phyloP scores from a whole-genome alignment of 2,329 filamentous ascomycete species.

The Aspergillus persii region DNA sequence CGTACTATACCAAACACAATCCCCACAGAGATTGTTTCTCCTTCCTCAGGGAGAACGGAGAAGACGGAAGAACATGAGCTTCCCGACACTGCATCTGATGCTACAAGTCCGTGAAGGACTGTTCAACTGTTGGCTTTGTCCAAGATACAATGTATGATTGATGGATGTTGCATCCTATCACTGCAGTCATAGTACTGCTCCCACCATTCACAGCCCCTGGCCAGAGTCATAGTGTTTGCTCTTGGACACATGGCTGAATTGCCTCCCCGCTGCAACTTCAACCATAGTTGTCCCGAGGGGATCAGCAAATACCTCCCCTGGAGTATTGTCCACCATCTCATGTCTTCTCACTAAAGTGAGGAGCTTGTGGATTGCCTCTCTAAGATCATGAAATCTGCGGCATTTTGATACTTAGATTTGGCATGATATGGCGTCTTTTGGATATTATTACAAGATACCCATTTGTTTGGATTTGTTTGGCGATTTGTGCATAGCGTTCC shows the following conservation, averaged over 20 bases:
- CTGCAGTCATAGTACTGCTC: neutral
- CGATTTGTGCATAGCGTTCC: neutral
- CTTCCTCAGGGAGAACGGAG: slow-evolving; percentile 13
- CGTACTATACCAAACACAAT: slow-evolving; percentile 24
- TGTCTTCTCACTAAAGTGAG: neutral
- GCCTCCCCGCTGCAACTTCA: neutral
- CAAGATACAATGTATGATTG: neutral
- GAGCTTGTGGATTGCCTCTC: neutral
- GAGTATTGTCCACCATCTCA: neutral
- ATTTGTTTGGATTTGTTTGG: neutral
- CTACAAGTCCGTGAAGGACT: slow-evolving; percentile 21
- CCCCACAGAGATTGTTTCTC: slow-evolving; percentile 25
- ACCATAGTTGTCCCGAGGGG: neutral
- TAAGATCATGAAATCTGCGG: neutral
- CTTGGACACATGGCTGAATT: neutral
- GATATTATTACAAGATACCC: neutral
- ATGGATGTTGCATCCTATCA: neutral
- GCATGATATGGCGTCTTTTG: neutral
- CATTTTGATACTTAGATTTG: neutral
- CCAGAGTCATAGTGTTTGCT: neutral
- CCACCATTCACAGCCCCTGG: neutral
- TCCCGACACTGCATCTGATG: slow-evolving; percentile 25
- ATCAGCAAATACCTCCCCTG: neutral
- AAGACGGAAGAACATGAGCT: slow-evolving; percentile 18
- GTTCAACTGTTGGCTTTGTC: neutral